Percentiles rank a stretch among this genome's conserved stretches.
phyloP scores from a whole-genome alignment of 1,139 yeast species.

The Sugiyamaella paludigena region DNA sequence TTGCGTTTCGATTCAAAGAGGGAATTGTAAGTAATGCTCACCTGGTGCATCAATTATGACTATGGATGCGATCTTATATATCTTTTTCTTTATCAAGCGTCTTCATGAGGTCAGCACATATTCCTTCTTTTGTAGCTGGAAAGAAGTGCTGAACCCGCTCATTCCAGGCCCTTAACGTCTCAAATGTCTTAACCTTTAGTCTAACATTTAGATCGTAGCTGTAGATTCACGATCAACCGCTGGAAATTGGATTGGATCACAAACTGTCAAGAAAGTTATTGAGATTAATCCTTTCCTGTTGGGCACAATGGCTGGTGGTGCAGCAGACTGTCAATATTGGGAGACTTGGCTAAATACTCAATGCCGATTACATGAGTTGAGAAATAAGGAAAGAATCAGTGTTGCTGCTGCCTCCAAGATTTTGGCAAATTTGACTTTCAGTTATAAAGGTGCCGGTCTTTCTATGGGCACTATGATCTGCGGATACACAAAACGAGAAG shows the following conservation, averaged over 20 bases:
- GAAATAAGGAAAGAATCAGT: slow-evolving; percentile 90
- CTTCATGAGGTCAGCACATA: no score
- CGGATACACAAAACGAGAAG: slow-evolving; percentile 93
- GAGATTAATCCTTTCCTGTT: slow-evolving; percentile 91
- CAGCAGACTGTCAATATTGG: slow-evolving; percentile 99
- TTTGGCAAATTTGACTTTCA: slow-evolving; percentile 82
- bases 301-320: slow-evolving; percentile 99
- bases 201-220: slow-evolving; percentile 60
- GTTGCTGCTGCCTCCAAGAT: slow-evolving; percentile 98
- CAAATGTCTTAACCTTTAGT: no score
- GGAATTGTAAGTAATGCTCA: slow-evolving; percentile 55
- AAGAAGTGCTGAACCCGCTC: no score
- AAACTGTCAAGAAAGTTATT: slow-evolving; percentile 94
- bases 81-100: no score
- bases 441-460: slow-evolving; percentile 97
- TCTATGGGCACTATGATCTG: slow-evolving; percentile 99
- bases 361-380: slow-evolving; percentile 89
- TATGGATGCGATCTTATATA: no score
- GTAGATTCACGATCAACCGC: slow-evolving; percentile 99
- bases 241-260: slow-evolving; percentile 97
- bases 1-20: slow-evolving; percentile 93
- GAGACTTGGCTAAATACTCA: slow-evolving; percentile 98
- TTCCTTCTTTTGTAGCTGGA: no score
- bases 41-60: no score
- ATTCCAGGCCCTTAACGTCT: no score